Base-by-base conservation (phyloP, 1,139 yeast genomes). In the Blastobotrys buckinghamii region DNA sequence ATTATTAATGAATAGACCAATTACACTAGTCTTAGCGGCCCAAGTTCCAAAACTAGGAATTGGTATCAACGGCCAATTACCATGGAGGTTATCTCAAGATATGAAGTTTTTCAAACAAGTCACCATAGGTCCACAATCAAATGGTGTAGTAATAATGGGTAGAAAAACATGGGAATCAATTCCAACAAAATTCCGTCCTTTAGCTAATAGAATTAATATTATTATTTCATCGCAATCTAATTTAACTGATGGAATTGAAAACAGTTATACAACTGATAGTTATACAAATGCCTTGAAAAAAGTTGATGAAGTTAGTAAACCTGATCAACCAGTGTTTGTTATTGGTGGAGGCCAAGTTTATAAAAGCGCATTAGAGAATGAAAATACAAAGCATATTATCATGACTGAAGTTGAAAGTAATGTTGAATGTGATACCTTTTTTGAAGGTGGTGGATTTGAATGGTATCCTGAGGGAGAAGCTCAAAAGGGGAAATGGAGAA, bases 321-420 rank as follows among this genome's bases (percentile, higher is more conserved):
- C 38, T 37, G 37, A 48, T 2, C 37, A 39, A 17, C 47, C 44
- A 20, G 73, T 90, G 1, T 92, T 82, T 62, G 75, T 94, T 33
- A 92, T 92, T 55, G 99, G 99, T 2, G 99, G 99, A 1, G 92
- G 94, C 1, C 92, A 90, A 64, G 72, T 92, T 7, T 92, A 92
- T 68, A 75, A 78, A 47, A 73, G 78, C 39, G 74, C 80, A 26
- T 64, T 82, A 29, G 58, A 69, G 0, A 74, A 71, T 45, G 68
- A 68, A 0, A 49, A 70, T 5, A 78, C 84, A 0, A 75, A 77
- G 45, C 75, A 79, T 38, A 68, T 92, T 45, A 71, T 89, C 30
- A 66, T 92, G n/a, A 92, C 98, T 0, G 89, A 87, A 61, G 76
- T 90, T 22, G 50, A 57, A 50, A 52, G 53, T 1, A 57, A 62